Base-by-base conservation (phyloP, 768 basidiomycete genomes). In the Leccinum subtestaceum region DNA sequence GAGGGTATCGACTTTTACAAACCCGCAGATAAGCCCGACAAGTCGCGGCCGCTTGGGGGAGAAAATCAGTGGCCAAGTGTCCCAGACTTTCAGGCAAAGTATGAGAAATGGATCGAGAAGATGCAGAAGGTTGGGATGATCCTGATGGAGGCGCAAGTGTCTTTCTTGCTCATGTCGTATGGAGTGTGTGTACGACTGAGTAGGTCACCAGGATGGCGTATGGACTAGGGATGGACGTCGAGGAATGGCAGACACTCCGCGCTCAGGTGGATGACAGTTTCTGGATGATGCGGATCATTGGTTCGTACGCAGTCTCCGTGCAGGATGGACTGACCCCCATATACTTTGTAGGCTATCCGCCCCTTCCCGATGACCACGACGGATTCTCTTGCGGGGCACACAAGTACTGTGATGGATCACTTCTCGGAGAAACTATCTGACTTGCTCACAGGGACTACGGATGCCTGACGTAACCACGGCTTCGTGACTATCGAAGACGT, bases 371-470 rank as follows among this genome's bases (percentile, higher is more conserved):
- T 31, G 83, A 86, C 50, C 81, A 91, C 55, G 87, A 92, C 36
- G 93, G 94, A 2, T 84, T 90, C 68, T 93, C 91, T 15, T 96
- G 94, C 65, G 94, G 94, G 27, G 90, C 89, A 25, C 94, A 97
- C 75, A 93, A 88, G 92, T 93, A 67, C 69, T 60, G 29, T 13
- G 31, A 40, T 53, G 7, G 31, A n/a, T n/a, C 12, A 17, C 12
- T 32, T 31, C 21, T 27, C 47, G 38, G 12, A 34, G 40, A 36
- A 55, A 52, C 6, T 9, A 40, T 54, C 49, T 64, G 51, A 69
- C 52, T 32, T 10, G 48, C 40, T 32, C 34, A 31, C 71, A 91
- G 89, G 70, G 94, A 96, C 70, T 97, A 96, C 65, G 95, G 95
- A 25, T 95, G 92, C 73, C 71, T 93, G 62, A 95, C 94, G 87